phyloP scores from a whole-genome alignment of 805 yeast species.

The Yarrowia divulgata region DNA sequence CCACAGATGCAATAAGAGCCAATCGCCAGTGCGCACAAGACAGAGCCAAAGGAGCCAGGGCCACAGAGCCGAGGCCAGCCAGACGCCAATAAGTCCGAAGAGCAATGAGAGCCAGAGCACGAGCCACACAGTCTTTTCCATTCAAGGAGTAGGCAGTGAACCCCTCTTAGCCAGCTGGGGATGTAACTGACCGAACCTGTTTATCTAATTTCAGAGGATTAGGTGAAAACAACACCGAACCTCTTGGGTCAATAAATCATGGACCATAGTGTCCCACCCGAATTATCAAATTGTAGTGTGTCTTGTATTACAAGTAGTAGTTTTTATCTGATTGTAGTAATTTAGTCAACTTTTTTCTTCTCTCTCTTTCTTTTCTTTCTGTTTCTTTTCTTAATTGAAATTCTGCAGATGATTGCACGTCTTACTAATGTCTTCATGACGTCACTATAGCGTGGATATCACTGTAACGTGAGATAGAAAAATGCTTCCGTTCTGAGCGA shows the following conservation, averaged over 20 bases:
- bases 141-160: neutral
- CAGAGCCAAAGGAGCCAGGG: neutral
- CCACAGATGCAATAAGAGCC: neutral
- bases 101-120: neutral
- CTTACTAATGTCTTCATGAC: too few relatives aligned
- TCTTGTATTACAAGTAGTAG: too few relatives aligned
- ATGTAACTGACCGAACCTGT: neutral
- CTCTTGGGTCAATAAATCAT: neutral
- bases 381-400: too few relatives aligned
- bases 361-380: too few relatives aligned
- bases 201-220: neutral
- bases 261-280: conserved; percentile 4
- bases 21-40: neutral
- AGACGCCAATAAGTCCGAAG: neutral
- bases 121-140: neutral
- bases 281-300: neutral
- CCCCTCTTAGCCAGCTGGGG: neutral
- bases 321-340: too few relatives aligned
- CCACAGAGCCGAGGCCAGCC: conserved; percentile 2
- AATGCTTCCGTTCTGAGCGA: too few relatives aligned
- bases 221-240: neutral
- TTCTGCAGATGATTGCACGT: too few relatives aligned
- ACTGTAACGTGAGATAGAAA: too few relatives aligned
- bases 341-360: too few relatives aligned
- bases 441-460: too few relatives aligned